Conservation (phyloP, 2,329 filamentous ascomycete genomes). For the Trematosphaeria pertusa region DNA sequence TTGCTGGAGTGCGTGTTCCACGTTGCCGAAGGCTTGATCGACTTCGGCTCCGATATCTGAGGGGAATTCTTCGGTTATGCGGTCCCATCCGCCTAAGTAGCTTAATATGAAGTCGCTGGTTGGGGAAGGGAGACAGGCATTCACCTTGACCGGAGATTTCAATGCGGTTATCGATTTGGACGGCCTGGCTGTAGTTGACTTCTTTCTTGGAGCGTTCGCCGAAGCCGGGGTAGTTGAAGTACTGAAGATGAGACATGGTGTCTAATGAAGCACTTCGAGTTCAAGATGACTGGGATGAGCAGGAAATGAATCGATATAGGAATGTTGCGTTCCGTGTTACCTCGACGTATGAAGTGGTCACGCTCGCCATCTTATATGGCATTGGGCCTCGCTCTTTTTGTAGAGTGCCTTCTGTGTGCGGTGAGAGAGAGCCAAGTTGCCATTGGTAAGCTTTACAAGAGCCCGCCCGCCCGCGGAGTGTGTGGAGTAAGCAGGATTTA, state of each 20-base stretch:
- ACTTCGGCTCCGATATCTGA: constrained; percentile 25
- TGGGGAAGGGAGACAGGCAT: background rate
- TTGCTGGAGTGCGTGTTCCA: constrained; percentile 58
- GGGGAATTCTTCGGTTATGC: constrained; percentile 28
- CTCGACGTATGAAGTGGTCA: too few relatives aligned
- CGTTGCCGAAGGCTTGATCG: constrained; percentile 59
- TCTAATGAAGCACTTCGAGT: too few relatives aligned
- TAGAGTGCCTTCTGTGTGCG: too few relatives aligned
- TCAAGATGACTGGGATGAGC: too few relatives aligned
- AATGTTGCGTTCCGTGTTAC: too few relatives aligned
- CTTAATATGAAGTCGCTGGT: background rate
- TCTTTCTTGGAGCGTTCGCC: constrained; percentile 27
- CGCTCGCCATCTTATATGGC: too few relatives aligned
- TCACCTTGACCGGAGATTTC: constrained; percentile 37
- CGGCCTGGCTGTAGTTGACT: constrained; percentile 32
- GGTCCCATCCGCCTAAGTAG: constrained; percentile 33
- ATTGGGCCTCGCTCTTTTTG: too few relatives aligned
- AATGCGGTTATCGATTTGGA: constrained; percentile 32
- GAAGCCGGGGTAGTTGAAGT: constrained; percentile 34
- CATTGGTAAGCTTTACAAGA: too few relatives aligned
- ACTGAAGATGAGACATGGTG: constrained; percentile 30
- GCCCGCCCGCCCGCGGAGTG: too few relatives aligned
- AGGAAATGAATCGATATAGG: too few relatives aligned
- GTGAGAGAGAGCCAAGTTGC: too few relatives aligned
- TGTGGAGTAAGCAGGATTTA: too few relatives aligned